Percentiles rank a stretch among this genome's conserved stretches.
Evolutionary conservation across 148 eudicot species (phyloP).

Genomic region (Cornus controversa): DNA sequence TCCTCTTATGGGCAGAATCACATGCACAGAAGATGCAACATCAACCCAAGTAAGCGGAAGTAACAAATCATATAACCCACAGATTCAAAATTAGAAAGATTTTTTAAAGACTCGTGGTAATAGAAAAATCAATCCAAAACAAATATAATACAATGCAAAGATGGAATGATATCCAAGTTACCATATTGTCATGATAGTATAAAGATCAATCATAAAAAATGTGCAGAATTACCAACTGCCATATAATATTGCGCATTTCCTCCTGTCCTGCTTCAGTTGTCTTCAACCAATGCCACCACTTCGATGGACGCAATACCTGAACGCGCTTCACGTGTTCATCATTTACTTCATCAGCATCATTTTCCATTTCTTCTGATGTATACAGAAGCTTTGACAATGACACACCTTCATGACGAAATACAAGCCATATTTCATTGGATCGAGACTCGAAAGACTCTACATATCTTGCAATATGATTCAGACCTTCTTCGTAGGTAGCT

Average conservation of each 20-base stretch:
- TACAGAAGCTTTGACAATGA: constrained; percentile 95
- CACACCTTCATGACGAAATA: constrained; percentile 86
- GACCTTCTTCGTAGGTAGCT: constrained; percentile 64
- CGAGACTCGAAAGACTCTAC: constrained; percentile 93
- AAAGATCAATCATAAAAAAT: background rate
- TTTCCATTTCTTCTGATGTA: constrained; percentile 63
- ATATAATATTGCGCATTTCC: constrained; percentile 70
- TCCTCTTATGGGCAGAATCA: background rate
- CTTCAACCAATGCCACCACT: constrained; percentile 99
- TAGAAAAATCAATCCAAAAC: background rate
- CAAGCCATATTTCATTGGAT: constrained; percentile 96
- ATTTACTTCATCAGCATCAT: constrained; percentile 37
- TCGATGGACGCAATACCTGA: constrained; percentile 80
- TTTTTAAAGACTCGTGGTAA: background rate
- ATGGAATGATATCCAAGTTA: background rate
- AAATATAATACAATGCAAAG: background rate
- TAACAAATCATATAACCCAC: background rate
- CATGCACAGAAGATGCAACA: background rate
- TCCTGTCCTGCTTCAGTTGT: constrained; percentile 78
- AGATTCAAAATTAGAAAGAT: constrained; percentile 3
- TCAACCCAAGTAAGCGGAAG: constrained; percentile 9
- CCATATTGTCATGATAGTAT: background rate
- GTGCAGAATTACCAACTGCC: constrained; percentile 73
- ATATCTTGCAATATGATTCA: constrained; percentile 93
- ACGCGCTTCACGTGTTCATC: constrained; percentile 54